A percentile compares a stretch with the other conserved stretches of the same genome.
Evolutionary conservation across 345 rosid species (phyloP).

Genomic region (Camelina neglecta): DNA sequence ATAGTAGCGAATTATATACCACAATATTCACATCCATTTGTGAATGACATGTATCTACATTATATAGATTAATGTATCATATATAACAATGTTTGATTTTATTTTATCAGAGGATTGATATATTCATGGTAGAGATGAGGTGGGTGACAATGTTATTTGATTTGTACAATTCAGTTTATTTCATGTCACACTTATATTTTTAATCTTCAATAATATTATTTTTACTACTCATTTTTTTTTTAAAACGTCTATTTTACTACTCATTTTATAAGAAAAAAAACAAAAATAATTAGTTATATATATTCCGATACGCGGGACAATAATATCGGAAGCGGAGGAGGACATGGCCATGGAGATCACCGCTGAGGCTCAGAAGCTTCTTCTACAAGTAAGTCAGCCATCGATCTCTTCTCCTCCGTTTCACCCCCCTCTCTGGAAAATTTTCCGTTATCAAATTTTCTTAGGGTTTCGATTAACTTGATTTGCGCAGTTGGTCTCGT

Average conservation of each 20-base stretch:
- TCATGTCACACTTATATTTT: not conserved
- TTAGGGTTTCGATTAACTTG: not conserved
- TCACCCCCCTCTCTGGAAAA: not conserved
- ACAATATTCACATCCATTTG: not conserved
- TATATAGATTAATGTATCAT: not conserved
- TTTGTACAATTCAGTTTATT: too few relatives aligned
- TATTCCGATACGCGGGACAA: slow-evolving; percentile 22
- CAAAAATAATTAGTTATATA: too few relatives aligned
- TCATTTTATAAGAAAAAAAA: too few relatives aligned
- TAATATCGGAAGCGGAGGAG: not conserved
- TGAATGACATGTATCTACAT: not conserved
- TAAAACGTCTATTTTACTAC: too few relatives aligned
- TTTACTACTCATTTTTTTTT: too few relatives aligned
- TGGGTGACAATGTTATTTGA: not conserved
- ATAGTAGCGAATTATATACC: not conserved
- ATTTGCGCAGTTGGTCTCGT: slow-evolving; percentile 63
- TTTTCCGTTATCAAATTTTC: not conserved
- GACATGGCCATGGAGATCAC: slow-evolving; percentile 27
- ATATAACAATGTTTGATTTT: not conserved
- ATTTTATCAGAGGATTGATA: not conserved
- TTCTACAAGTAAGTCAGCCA: slow-evolving; percentile 30
- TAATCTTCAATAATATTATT: too few relatives aligned
- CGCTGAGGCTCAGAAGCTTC: slow-evolving; percentile 17
- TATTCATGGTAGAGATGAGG: not conserved
- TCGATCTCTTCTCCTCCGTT: not conserved